These are phyloP conservation scores for Aspergillus amoenus DNA, from an alignment of 2,329 filamentous ascomycete genomes.

Conservation along the genomic window DNA sequence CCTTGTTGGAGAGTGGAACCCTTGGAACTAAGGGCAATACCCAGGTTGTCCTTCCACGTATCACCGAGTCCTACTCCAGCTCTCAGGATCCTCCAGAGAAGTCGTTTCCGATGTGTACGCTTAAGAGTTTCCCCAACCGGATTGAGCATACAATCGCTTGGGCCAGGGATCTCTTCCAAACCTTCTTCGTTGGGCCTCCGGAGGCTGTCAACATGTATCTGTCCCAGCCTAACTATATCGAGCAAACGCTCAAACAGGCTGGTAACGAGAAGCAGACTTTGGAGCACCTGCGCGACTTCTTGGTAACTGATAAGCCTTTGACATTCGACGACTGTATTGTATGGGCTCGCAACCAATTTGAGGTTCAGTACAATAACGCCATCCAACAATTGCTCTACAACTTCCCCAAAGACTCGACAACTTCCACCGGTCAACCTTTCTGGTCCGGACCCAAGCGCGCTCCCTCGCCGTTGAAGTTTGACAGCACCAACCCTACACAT, in stretches of 20 bases:
- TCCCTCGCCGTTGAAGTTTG: slow-evolving; percentile 86
- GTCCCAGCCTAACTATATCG: slow-evolving; percentile 85
- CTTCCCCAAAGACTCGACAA: slow-evolving; percentile 91
- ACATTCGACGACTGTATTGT: slow-evolving; percentile 95
- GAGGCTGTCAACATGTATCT: slow-evolving; percentile 94
- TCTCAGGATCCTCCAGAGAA: slow-evolving; percentile 98
- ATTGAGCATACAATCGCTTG: slow-evolving; percentile 99
- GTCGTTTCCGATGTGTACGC: slow-evolving; percentile 98
- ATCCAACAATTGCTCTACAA: slow-evolving; percentile 95
- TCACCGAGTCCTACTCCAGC: slow-evolving; percentile 96
- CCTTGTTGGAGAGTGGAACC: slow-evolving; percentile 91
- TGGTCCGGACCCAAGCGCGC: slow-evolving; percentile 99
- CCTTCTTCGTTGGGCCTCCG: slow-evolving; percentile 86
- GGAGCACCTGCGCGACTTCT: slow-evolving; percentile 83
- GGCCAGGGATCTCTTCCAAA: slow-evolving; percentile 94
- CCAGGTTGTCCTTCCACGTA: slow-evolving; percentile 84
- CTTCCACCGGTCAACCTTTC: slow-evolving; percentile 85
- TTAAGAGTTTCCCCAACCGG: slow-evolving; percentile 94
- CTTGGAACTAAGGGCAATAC: slow-evolving; percentile 99
- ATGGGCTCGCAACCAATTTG: slow-evolving; percentile 91
- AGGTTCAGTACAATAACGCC: slow-evolving; percentile 94
- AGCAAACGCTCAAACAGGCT: slow-evolving; percentile 82
- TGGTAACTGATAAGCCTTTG: slow-evolving; percentile 87
- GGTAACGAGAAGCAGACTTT: slow-evolving; percentile 93
- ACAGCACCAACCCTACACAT: slow-evolving; percentile 79